Evolutionary conservation across 371 early-diverging fungal species (phyloP).

Genomic region (Apophysomyces variabilis): DNA sequence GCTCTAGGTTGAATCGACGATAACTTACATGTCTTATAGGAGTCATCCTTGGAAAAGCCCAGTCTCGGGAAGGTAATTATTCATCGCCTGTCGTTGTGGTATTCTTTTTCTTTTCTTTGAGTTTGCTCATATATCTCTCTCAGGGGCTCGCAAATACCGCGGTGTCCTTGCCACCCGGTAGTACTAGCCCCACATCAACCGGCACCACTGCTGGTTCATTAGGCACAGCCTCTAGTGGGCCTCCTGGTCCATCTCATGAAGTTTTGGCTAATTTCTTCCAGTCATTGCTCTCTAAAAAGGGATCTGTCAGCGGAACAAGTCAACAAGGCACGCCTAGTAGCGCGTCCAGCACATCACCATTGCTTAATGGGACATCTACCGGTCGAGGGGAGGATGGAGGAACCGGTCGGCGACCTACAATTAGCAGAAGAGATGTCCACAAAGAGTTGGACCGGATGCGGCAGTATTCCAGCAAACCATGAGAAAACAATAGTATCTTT

Average conservation of each 20-base stretch:
- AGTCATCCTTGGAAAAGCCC: conserved; percentile 12
- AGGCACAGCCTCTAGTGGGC: conserved; percentile 26
- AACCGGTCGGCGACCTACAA: conserved; percentile 33
- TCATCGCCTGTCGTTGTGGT: too few relatives aligned
- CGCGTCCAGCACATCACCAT: conserved; percentile 12
- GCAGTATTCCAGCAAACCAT: conserved; percentile 39
- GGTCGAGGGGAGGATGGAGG: conserved; percentile 26
- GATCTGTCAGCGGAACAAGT: conserved; percentile 22
- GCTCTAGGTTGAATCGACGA: not conserved
- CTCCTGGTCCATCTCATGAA: conserved; percentile 63
- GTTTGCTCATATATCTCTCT: too few relatives aligned
- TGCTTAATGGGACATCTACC: not conserved
- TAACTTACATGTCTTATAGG: conserved; percentile 6
- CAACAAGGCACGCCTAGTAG: conserved; percentile 5
- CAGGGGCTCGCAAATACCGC: not conserved
- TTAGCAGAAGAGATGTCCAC: conserved; percentile 53
- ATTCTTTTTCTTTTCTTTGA: too few relatives aligned
- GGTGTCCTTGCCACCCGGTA: conserved; percentile 18
- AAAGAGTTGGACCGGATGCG: conserved; percentile 52
- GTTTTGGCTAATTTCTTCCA: conserved; percentile 90
- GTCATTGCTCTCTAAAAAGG: conserved; percentile 77
- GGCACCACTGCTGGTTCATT: conserved; percentile 20
- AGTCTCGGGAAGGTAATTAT: conserved; percentile 13
- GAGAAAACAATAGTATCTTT: not conserved
- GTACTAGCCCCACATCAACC: conserved; percentile 23